Percentiles rank a stretch among this genome's conserved stretches.
phyloP scores from a whole-genome alignment of 768 basidiomycete species.

The Russula sp. region DNA sequence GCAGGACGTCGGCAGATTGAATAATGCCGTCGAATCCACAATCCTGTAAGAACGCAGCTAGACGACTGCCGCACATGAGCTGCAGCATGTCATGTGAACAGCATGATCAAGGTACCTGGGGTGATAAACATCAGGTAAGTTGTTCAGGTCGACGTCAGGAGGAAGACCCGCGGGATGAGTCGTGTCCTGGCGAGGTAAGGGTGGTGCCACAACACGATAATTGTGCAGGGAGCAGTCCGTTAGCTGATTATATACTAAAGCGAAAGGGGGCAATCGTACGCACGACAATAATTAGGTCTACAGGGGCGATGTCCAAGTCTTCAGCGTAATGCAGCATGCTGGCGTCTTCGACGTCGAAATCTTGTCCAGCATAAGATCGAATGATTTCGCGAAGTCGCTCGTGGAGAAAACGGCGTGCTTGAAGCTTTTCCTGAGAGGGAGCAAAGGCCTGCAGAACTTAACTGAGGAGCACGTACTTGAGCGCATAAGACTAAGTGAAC shows the following conservation, averaged over 20 bases:
- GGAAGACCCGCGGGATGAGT: not conserved
- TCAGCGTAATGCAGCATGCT: conserved; percentile 17
- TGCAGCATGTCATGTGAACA: not conserved
- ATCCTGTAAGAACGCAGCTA: conserved; percentile 14
- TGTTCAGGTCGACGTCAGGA: not conserved
- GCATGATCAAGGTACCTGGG: conserved; percentile 9
- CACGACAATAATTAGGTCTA: conserved; percentile 20
- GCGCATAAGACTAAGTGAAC: not conserved
- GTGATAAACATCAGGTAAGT: conserved; percentile 16
- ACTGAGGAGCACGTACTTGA: not conserved
- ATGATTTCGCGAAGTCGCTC: conserved; percentile 11
- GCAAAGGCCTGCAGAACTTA: not conserved
- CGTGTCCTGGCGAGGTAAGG: conserved; percentile 5
- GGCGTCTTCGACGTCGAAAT: conserved; percentile 17
- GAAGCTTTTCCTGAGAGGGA: not conserved
- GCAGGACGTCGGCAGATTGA: conserved; percentile 10
- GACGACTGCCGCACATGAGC: conserved; percentile 11
- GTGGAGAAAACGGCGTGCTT: conserved; percentile 6
- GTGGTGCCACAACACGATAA: not conserved
- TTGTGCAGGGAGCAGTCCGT: not conserved
- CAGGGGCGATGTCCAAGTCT: conserved; percentile 18
- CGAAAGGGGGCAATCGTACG: not conserved
- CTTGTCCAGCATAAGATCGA: not conserved
- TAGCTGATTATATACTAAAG: not conserved
- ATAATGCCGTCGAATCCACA: conserved; percentile 21